Evolutionary conservation across 2,329 filamentous ascomycete species (phyloP), one percentile per base, ranked within the genome.

Genomic region (Pleomassaria siparia): DNA sequence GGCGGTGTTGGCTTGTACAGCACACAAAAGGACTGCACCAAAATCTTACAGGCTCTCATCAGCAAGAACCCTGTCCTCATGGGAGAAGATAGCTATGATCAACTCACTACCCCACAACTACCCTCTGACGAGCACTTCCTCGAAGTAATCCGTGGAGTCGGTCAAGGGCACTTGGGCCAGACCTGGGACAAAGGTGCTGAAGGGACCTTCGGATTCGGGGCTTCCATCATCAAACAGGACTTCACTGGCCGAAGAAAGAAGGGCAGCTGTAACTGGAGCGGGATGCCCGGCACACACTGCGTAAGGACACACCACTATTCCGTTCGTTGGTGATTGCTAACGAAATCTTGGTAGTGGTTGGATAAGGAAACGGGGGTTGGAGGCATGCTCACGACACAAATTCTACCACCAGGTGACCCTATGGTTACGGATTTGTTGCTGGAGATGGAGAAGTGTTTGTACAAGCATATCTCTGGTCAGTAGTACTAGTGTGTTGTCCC

Each of bases 361-460:
- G 49, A 52, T 41, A 25, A 30, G n/a, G 26, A 46, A 26, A 46
- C 36, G 2, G 49, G 49, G 11, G 32, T 52, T 28, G 49, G 32
- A 5, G 49, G 46, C 15, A 40, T 46, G 42, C 10, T 49, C 32
- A 43, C 40, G 10, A 49, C 43, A n/a, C 49, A 49, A 24, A 40
- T 52, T 39, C 16, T 52, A 13, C 49, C 46, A 11, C 43, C 46
- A 6, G 49, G 46, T 7, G 49, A 52, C 26, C 39, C 30, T 16
- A 46, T 49, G 42, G 49, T 49, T 8, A 50, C 47, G 15, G 40
- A 50, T 15, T 32, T 53, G 22, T 43, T 47, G 22, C n/a, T 45
- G 5, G 50, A 53, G 41, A 32, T 53, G 22, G 50, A 53, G 37
- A 53, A 49, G 33, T 48, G 43, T 30, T n/a, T 53, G 18, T 53